Conservation (phyloP, 345 rosid genomes). For the Hibiscus tridactylites region DNA sequence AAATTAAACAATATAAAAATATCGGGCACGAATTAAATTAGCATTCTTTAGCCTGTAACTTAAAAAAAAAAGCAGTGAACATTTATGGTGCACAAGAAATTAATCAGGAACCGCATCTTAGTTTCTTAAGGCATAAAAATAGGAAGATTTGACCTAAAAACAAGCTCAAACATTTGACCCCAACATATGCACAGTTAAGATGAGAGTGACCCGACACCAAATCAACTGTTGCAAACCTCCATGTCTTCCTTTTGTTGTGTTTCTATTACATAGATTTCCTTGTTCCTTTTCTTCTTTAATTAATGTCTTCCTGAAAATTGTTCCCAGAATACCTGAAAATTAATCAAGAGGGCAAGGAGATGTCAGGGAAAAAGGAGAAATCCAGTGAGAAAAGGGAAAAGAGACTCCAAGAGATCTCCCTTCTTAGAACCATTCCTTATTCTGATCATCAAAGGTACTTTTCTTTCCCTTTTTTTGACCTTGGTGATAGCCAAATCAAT, state of each 20-base stretch:
- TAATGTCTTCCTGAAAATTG: too few relatives aligned
- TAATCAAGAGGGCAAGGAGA: not conserved
- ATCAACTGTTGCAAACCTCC: not conserved
- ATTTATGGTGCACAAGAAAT: too few relatives aligned
- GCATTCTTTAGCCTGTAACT: too few relatives aligned
- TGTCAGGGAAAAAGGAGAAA: slow-evolving; percentile 50
- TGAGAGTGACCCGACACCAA: not conserved
- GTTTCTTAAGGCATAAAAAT: not conserved
- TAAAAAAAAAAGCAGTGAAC: too few relatives aligned
- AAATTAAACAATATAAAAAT: too few relatives aligned
- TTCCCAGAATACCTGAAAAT: too few relatives aligned
- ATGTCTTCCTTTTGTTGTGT: not conserved
- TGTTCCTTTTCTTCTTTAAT: not conserved
- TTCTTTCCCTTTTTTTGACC: too few relatives aligned
- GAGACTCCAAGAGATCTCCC: slow-evolving; percentile 71
- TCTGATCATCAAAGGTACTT: slow-evolving; percentile 80
- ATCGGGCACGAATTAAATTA: too few relatives aligned
- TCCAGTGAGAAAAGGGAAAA: slow-evolving; percentile 67
- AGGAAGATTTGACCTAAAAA: slow-evolving; percentile 18
- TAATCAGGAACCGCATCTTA: too few relatives aligned
- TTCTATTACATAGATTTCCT: not conserved
- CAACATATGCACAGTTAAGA: slow-evolving; percentile 1
- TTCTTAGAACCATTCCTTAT: slow-evolving; percentile 84
- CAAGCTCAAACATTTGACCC: slow-evolving; percentile 8
- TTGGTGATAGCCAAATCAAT: too few relatives aligned